Conservation (phyloP, 192 early-diverging fungal species). For the Pilaira anomala region DNA sequence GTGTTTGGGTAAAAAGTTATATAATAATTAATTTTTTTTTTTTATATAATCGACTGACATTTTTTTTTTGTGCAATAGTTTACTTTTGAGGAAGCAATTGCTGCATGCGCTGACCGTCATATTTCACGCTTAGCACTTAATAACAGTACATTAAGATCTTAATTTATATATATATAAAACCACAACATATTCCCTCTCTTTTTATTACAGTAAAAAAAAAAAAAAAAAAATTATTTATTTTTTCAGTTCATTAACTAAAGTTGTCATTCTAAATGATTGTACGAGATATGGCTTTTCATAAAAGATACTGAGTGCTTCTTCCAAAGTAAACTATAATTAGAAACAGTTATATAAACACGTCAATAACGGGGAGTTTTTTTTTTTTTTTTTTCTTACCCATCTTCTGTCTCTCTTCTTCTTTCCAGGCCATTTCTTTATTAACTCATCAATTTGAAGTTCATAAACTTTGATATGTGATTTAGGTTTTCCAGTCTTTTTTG, state of each 20-base stretch:
- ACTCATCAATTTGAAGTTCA: constrained; percentile 51
- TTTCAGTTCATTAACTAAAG: no score
- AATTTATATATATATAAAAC: neutral
- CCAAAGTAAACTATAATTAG: constrained; percentile 9
- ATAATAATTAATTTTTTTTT: neutral
- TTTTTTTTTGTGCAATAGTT: constrained; percentile 2
- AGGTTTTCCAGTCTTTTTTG: constrained; percentile 32
- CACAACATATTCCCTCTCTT: neutral
- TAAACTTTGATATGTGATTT: constrained; percentile 41
- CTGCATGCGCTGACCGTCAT: constrained; percentile 11
- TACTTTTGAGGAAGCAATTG: constrained; percentile 19
- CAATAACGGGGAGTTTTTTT: neutral
- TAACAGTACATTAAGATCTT: neutral
- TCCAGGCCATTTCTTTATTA: constrained; percentile 51
- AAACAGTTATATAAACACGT: neutral
- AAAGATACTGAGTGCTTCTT: neutral
- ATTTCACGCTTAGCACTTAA: constrained; percentile 22
- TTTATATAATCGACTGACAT: neutral
- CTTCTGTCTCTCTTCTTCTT: constrained; percentile 35
- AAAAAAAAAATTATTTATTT: neutral
- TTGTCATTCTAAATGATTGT: no score
- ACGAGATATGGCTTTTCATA: neutral
- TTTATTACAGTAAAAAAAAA: constrained; percentile 2
- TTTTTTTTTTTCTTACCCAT: constrained; percentile 9
- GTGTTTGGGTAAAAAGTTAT: constrained; percentile 28